Percentiles rank a stretch among this genome's conserved stretches.
These are phyloP conservation scores for Leccinum subgranulosum DNA, from an alignment of 768 basidiomycete species.

Conservation along the genomic window DNA sequence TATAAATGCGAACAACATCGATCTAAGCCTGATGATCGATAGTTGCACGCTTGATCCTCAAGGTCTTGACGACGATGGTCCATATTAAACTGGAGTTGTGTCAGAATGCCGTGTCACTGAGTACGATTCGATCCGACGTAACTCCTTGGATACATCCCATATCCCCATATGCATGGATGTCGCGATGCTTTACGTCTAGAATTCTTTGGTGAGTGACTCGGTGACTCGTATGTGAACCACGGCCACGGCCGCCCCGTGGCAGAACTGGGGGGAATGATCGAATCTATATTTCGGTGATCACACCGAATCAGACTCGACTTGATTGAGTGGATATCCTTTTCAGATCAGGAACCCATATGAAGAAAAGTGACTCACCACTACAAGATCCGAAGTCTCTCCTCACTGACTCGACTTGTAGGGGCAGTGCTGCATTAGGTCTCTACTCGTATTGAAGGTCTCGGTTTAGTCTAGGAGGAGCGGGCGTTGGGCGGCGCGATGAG, in stretches of 20 bases:
- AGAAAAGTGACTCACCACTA: not conserved
- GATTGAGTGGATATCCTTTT: not conserved
- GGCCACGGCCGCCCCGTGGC: not conserved
- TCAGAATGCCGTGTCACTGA: not conserved
- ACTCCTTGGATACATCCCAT: not conserved
- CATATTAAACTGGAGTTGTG: not conserved
- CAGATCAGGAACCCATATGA: not conserved
- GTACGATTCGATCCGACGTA: not conserved
- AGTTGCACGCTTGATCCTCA: not conserved
- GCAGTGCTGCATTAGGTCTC: not conserved
- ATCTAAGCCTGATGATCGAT: not conserved
- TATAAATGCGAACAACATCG: not conserved
- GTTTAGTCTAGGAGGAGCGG: not conserved
- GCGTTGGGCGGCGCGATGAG: not conserved
- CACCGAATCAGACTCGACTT: not conserved
- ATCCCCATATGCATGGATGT: not conserved
- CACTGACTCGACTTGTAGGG: not conserved
- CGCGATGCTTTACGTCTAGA: not conserved
- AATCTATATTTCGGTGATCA: not conserved
- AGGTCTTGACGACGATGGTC: not conserved
- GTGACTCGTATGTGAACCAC: not conserved
- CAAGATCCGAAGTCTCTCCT: not conserved
- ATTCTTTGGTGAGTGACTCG: not conserved
- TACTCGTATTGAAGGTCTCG: not conserved
- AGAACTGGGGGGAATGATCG: not conserved